Evolutionary conservation across 2,329 filamentous ascomycete genomes (phyloP).

Genomic region (Reticulascus tulasneorum): DNA sequence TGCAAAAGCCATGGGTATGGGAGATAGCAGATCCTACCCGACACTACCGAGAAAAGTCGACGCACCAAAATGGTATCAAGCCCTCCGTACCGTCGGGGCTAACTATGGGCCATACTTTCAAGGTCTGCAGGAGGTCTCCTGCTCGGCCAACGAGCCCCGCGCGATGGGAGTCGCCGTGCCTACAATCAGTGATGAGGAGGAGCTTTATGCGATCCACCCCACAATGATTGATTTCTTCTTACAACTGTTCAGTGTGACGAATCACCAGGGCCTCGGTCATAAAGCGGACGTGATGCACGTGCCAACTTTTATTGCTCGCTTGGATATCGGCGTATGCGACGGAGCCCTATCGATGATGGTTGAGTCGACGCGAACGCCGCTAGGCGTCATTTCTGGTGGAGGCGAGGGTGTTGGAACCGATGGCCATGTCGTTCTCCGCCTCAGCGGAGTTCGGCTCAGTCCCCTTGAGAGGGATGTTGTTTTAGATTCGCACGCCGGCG

Average conservation of each 20-base stretch:
- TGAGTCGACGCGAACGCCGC: background rate
- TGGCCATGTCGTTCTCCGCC: background rate
- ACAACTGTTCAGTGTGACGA: constrained; percentile 7
- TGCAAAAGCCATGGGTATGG: background rate
- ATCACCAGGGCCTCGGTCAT: constrained; percentile 3
- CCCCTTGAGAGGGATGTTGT: constrained; percentile 1
- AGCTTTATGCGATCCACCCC: constrained; percentile 1
- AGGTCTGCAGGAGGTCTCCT: constrained; percentile 3
- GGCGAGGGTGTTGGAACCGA: background rate
- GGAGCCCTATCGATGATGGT: constrained; percentile 3
- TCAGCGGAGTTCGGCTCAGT: constrained; percentile 3
- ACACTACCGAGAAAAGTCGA: background rate
- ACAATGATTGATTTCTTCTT: constrained; percentile 4
- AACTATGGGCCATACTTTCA: constrained; percentile 8
- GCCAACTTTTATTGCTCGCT: constrained; percentile 2
- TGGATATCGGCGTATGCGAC: background rate
- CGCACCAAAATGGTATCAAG: constrained; percentile 3
- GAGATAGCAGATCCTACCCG: background rate
- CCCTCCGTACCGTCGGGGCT: constrained; percentile 5
- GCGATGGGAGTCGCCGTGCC: constrained; percentile 1
- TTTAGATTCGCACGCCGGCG: constrained; percentile 1
- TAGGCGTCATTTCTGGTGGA: background rate
- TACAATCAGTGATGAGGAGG: background rate
- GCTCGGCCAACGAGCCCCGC: background rate
- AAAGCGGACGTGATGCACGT: constrained; percentile 6